Evolutionary conservation across 441 rosid genomes (phyloP).

Genomic region (Rhodomyrtus psidioides): DNA sequence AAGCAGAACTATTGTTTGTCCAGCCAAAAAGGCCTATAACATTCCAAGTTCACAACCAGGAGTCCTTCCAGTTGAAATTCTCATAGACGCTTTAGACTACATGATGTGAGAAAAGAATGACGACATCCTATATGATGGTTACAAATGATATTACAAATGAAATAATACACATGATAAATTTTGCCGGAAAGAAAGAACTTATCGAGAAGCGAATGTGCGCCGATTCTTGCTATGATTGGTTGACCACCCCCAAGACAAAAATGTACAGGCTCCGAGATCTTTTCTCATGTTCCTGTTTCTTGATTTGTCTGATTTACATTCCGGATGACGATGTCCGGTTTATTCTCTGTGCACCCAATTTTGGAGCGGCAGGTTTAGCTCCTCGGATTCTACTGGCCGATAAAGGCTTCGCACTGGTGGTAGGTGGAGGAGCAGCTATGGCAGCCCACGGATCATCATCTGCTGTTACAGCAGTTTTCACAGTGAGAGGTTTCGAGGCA

Average conservation of each 20-base stretch:
- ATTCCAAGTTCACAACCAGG: background rate
- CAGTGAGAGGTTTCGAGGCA: slow-evolving; percentile 52
- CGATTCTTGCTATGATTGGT: background rate
- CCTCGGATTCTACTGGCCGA: slow-evolving; percentile 74
- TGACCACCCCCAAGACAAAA: slow-evolving; percentile 25
- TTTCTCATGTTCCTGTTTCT: background rate
- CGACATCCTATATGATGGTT: background rate
- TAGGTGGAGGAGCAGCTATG: slow-evolving; percentile 92
- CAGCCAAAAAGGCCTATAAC: background rate
- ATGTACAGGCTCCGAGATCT: slow-evolving; percentile 21
- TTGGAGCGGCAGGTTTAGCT: slow-evolving; percentile 59
- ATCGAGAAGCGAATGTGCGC: background rate
- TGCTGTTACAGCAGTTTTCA: slow-evolving; percentile 35
- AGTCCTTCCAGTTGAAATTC: background rate
- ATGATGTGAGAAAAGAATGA: background rate
- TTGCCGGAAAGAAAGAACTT: slow-evolving; percentile 10
- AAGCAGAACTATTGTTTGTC: background rate
- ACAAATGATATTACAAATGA: slow-evolving; percentile 41
- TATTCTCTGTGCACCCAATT: slow-evolving; percentile 87
- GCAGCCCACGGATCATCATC: slow-evolving; percentile 95
- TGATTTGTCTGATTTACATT: slow-evolving; percentile 19
- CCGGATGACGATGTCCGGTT: slow-evolving; percentile 77
- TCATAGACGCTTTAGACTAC: background rate
- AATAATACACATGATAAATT: slow-evolving; percentile 14
- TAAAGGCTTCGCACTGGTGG: slow-evolving; percentile 76